Percentiles rank a stretch among this genome's conserved stretches.
Evolutionary conservation across 2,329 filamentous ascomycete species (phyloP).

Genomic region (Penicillium nordicum): DNA sequence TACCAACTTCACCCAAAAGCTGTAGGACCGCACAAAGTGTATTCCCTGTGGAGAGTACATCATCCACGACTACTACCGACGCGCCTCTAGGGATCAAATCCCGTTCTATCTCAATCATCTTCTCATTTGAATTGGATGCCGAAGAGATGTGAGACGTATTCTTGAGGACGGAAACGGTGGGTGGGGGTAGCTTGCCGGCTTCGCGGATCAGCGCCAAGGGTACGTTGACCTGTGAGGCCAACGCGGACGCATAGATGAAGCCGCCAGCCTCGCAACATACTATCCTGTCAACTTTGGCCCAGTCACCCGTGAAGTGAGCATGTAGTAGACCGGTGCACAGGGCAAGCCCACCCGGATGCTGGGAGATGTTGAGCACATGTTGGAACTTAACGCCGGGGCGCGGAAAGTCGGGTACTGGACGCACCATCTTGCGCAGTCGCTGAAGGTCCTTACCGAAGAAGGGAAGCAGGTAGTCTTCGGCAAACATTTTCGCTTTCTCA

Average conservation of each 20-base stretch:
- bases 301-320: slow-evolving; percentile 47
- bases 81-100: slow-evolving; percentile 41
- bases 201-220: slow-evolving; percentile 54
- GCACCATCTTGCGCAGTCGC: slow-evolving; percentile 52
- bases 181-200: slow-evolving; percentile 58
- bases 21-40: slow-evolving; percentile 54
- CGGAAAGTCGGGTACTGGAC: slow-evolving; percentile 50
- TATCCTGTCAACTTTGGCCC: slow-evolving; percentile 47
- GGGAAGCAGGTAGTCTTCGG: slow-evolving; percentile 42
- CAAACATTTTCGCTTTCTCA: slow-evolving; percentile 43
- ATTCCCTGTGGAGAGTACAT: slow-evolving; percentile 56
- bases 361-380: slow-evolving; percentile 56
- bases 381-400: slow-evolving; percentile 52
- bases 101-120: slow-evolving; percentile 51
- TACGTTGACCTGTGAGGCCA: slow-evolving; percentile 43
- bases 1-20: slow-evolving; percentile 46
- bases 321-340: slow-evolving; percentile 53
- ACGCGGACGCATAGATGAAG: slow-evolving; percentile 53
- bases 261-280: slow-evolving; percentile 58
- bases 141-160: slow-evolving; percentile 52
- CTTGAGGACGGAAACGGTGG: slow-evolving; percentile 51
- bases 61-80: slow-evolving; percentile 57
- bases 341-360: slow-evolving; percentile 50
- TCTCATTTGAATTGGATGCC: slow-evolving; percentile 33
- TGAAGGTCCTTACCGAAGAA: slow-evolving; percentile 49